Evolutionary conservation across 202 grass and related monocot genomes (phyloP).

Genomic region (Tripidium arundinaceum): DNA sequence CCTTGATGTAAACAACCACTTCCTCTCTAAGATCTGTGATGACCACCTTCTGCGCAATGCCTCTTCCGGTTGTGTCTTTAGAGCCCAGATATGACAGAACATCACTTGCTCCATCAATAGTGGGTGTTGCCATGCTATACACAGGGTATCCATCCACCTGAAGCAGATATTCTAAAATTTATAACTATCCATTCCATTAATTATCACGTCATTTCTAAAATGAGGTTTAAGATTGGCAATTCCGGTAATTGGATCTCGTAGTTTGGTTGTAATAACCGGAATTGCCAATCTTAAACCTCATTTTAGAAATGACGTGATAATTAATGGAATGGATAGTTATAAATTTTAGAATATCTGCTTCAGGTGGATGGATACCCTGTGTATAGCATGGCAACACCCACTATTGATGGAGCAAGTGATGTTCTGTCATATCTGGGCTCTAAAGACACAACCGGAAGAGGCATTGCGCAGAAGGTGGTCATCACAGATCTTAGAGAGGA

Average conservation of each 20-base stretch:
- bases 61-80: constrained; percentile 54
- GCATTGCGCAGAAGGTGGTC: constrained; percentile 54
- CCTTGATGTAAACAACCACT: constrained; percentile 96
- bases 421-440: constrained; percentile 87
- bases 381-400: constrained; percentile 96
- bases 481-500: constrained; percentile 89
- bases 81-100: constrained; percentile 87
- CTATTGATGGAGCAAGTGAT: constrained; percentile 84
- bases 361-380: constrained; percentile 96
- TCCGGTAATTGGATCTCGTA: not conserved
- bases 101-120: constrained; percentile 84
- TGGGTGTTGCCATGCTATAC: constrained; percentile 96
- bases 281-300: not conserved
- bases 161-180: constrained; percentile 19
- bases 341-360: constrained; percentile 19
- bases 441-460: constrained; percentile 54
- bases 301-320: constrained; percentile 4
- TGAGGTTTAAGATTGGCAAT: not conserved
- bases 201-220: constrained; percentile 4
- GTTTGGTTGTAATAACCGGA: not conserved
- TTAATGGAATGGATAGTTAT: constrained; percentile 15
- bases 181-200: constrained; percentile 15
- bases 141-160: constrained; percentile 96
- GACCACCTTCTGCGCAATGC: constrained; percentile 54
- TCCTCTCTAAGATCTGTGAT: constrained; percentile 89